These are phyloP conservation scores for Amphichorda felina DNA, from an alignment of 2,329 filamentous ascomycete genomes.

Conservation along the genomic window DNA sequence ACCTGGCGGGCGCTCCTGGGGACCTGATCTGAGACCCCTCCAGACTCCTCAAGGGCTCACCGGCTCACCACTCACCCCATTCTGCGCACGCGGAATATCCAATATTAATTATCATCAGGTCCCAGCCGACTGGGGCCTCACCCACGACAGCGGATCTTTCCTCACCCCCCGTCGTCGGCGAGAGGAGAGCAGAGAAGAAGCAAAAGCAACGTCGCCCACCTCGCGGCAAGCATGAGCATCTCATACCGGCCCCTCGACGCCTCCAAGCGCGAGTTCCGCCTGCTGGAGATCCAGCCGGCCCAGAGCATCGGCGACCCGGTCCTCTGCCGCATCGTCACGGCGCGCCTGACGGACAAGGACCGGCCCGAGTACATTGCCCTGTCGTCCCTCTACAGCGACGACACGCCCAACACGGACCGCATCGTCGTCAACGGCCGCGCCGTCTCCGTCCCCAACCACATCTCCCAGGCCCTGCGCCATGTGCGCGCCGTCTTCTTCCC, in stretches of 20 bases:
- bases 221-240: constrained; percentile 6
- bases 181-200: too few species aligned
- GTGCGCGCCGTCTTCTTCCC: constrained; percentile 14
- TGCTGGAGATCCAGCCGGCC: constrained; percentile 13
- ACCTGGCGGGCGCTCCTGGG: too few species aligned
- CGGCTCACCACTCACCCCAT: too few species aligned
- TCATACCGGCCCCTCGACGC: constrained; percentile 9
- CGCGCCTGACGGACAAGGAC: constrained; percentile 9
- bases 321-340: constrained; percentile 12
- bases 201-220: too few species aligned
- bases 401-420: constrained; percentile 8
- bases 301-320: constrained; percentile 9
- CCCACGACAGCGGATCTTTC: too few species aligned
- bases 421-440: constrained; percentile 9
- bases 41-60: too few species aligned
- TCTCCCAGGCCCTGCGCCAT: constrained; percentile 11
- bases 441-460: constrained; percentile 9
- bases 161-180: too few species aligned
- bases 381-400: constrained; percentile 9
- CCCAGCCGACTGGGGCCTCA: too few species aligned
- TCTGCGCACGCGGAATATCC: too few species aligned
- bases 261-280: constrained; percentile 11
- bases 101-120: too few species aligned
- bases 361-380: constrained; percentile 8
- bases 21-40: too few species aligned